Base-by-base conservation (phyloP, 2,329 filamentous ascomycete species). In the Fusarium cyanostomum region DNA sequence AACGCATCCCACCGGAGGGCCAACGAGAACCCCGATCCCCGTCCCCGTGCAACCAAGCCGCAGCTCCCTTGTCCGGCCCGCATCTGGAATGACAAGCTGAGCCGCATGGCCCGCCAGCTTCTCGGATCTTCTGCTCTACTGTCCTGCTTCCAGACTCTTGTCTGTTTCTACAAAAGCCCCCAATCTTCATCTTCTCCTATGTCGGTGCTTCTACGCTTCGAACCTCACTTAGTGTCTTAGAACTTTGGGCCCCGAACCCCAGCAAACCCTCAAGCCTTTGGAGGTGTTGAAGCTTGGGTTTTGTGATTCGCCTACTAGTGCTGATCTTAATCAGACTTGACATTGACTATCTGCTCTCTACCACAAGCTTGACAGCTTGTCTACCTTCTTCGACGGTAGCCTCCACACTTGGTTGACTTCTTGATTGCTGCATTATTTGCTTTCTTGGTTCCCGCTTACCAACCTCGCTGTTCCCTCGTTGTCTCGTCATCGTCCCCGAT, bases 81-180 rank as follows among this genome's bases (percentile, higher is more conserved):
- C 58, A 44, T 46, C 51, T 50, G 44, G 51, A 59, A 54, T 31
- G 42, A 51, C 37, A 57, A 60, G 59, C 65, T 67, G 69, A 71
- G 69, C 69, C 69, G 62, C 65, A 71, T 67, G 56, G 41, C 56
- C 59, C 62, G 48, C 52, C 50, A 51, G 42, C 44, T 53, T 58
- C 18, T 52, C 50, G 42, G 49, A 43, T 42, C 44, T 44, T 27
- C 35, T 60, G 43, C 52, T 65, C 46, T 49, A 43, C 48, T 46
- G 43, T 34, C 16, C 35, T 57, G 21, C 33, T 48, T 52, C 42
- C 12, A 42, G 33, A 33, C 27, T 51, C 34, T 44, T 33, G 38
- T 58, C 58, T 50, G 44, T 54, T 62, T 46, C 61, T 71, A 68
- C 67, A 70, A 71, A 71, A 71, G 49, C 67, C 67, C 64, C 68